phyloP scores from a whole-genome alignment of 768 basidiomycete genomes.

The Lactarius indigo region DNA sequence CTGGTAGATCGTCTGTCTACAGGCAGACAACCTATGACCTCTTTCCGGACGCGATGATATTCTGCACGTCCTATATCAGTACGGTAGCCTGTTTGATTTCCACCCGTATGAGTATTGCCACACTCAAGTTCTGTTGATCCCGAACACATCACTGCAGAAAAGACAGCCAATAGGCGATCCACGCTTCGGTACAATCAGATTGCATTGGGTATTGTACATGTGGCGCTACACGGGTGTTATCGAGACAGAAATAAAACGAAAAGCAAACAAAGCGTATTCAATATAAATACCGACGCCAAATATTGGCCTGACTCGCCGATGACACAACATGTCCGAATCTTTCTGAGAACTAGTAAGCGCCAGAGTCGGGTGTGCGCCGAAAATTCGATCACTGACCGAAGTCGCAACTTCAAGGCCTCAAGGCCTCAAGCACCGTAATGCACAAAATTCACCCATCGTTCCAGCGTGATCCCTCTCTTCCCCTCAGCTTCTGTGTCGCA shows the following conservation, averaged over 20 bases:
- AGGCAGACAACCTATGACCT: too few species aligned
- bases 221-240: not conserved
- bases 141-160: too few species aligned
- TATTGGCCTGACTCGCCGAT: not conserved
- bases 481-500: constrained; percentile 3
- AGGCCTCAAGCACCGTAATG: constrained; percentile 14
- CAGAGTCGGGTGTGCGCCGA: not conserved
- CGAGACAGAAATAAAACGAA: not conserved
- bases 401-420: too few species aligned
- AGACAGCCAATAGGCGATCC: too few species aligned
- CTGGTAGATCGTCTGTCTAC: too few species aligned
- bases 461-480: not conserved
- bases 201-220: too few species aligned
- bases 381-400: not conserved
- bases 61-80: too few species aligned
- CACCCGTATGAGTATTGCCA: too few species aligned
- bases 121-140: too few species aligned
- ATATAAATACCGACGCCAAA: not conserved
- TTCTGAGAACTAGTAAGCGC: not conserved
- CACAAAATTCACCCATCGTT: constrained; percentile 15
- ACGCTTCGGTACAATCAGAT: not conserved
- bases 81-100: too few species aligned
- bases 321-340: not conserved
- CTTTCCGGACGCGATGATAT: too few species aligned
- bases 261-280: not conserved